Conservation (phyloP, 2,329 filamentous ascomycete species). For the Chrysosporium queenslandicum region DNA sequence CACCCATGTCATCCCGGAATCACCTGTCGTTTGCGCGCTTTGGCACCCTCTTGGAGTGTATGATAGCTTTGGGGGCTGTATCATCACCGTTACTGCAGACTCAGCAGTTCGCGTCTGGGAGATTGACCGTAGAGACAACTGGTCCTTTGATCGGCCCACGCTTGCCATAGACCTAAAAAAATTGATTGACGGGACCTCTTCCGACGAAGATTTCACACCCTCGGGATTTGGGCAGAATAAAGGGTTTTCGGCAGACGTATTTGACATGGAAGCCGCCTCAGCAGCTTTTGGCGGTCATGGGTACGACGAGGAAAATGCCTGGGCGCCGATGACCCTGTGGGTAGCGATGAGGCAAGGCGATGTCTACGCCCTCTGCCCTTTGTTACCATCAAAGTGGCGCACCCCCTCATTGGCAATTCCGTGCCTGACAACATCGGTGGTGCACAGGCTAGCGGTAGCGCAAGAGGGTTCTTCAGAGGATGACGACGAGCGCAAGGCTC, state of each 20-base stretch:
- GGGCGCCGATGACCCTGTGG: conserved; percentile 95
- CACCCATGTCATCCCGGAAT: conserved; percentile 77
- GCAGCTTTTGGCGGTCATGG: conserved; percentile 74
- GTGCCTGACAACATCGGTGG: conserved; percentile 70
- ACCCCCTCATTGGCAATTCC: conserved; percentile 66
- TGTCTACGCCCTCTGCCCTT: conserved; percentile 82
- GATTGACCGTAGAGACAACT: conserved; percentile 68
- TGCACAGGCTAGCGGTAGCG: conserved; percentile 53
- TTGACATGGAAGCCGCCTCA: conserved; percentile 89
- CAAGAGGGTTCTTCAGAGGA: conserved; percentile 34
- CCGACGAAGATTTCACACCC: conserved; percentile 74
- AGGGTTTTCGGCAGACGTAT: conserved; percentile 75
- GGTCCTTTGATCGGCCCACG: conserved; percentile 74
- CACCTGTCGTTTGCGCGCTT: conserved; percentile 66
- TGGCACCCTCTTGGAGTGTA: conserved; percentile 85
- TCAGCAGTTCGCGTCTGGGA: conserved; percentile 88
- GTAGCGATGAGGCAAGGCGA: conserved; percentile 91
- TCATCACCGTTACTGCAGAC: conserved; percentile 82
- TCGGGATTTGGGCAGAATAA: conserved; percentile 64
- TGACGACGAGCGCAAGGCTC: conserved; percentile 38
- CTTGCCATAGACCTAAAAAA: conserved; percentile 82
- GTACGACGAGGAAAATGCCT: conserved; percentile 52
- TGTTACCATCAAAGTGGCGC: conserved; percentile 79
- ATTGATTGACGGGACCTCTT: conserved; percentile 69
- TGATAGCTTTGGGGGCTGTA: conserved; percentile 55